Evolutionary conservation across 2,329 filamentous ascomycete genomes (phyloP).

Genomic region (Colletotrichum sp.): DNA sequence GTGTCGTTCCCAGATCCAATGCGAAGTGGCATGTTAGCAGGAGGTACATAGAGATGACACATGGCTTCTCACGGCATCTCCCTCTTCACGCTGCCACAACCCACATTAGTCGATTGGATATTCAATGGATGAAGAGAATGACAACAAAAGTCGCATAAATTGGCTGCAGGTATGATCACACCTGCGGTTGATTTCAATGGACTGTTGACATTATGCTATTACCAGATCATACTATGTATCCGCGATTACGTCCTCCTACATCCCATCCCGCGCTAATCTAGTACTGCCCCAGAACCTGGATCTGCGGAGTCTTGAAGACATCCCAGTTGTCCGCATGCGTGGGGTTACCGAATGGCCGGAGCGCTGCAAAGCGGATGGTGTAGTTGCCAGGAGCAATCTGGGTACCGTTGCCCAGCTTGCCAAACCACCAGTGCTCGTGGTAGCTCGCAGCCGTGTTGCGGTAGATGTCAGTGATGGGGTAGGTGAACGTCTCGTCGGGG

Average conservation of each 20-base stretch:
- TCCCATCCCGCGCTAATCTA: neutral
- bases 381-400: constrained; percentile 46
- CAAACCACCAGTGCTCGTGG: constrained; percentile 43
- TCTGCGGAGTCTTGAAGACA: constrained; percentile 35
- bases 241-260: neutral
- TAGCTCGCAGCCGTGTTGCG: constrained; percentile 22
- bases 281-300: constrained; percentile 33
- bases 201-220: neutral
- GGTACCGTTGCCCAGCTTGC: constrained; percentile 47
- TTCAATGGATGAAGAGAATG: no score
- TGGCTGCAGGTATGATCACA: no score
- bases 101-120: no score
- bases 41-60: fast-evolving
- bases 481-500: constrained; percentile 29
- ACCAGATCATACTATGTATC: neutral
- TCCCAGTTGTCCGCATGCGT: constrained; percentile 48
- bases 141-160: no score
- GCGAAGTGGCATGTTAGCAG: fast-evolving
- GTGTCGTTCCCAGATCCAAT: neutral
- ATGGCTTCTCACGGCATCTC: neutral
- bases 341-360: constrained; percentile 45
- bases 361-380: constrained; percentile 44
- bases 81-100: no score
- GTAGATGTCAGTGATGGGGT: constrained; percentile 25
- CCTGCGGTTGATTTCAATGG: no score